A percentile compares a stretch with the other conserved stretches of the same genome.
Conservation (phyloP, 2,329 filamentous ascomycete species). For the Colletotrichum tanaceti region DNA sequence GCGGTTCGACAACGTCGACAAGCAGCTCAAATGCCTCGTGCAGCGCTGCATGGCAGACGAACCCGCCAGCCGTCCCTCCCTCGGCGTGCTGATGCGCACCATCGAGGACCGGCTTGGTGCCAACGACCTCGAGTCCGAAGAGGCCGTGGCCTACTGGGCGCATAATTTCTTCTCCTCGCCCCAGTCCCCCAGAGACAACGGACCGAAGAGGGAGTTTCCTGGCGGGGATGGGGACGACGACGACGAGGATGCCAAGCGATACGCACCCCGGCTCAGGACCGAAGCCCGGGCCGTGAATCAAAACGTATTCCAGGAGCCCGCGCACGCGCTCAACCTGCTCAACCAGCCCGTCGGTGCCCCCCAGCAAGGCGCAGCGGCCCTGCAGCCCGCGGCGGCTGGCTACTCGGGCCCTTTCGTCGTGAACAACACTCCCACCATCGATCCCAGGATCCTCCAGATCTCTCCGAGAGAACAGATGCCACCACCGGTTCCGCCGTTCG, state of each 20-base stretch:
- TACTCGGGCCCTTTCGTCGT: background rate
- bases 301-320: background rate
- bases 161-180: constrained; percentile 27
- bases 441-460: background rate
- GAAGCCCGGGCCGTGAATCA: background rate
- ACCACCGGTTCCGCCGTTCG: background rate
- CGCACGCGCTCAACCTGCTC: background rate
- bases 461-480: background rate
- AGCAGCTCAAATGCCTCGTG: constrained; percentile 43
- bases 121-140: constrained; percentile 32
- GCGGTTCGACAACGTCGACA: constrained; percentile 40
- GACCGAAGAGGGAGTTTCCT: background rate
- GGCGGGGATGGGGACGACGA: background rate
- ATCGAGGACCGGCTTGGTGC: constrained; percentile 42
- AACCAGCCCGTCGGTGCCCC: background rate
- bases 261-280: constrained; percentile 2
- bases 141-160: constrained; percentile 38
- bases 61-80: constrained; percentile 45
- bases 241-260: background rate
- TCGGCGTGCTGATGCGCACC: constrained; percentile 42
- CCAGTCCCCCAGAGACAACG: background rate
- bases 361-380: background rate
- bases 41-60: constrained; percentile 45
- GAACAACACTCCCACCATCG: background rate
- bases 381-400: background rate